A percentile compares a stretch with the other conserved stretches of the same genome.
These are phyloP conservation scores for Volvox reticuliferus DNA, from an alignment of 139 green algal species.

Conservation along the genomic window DNA sequence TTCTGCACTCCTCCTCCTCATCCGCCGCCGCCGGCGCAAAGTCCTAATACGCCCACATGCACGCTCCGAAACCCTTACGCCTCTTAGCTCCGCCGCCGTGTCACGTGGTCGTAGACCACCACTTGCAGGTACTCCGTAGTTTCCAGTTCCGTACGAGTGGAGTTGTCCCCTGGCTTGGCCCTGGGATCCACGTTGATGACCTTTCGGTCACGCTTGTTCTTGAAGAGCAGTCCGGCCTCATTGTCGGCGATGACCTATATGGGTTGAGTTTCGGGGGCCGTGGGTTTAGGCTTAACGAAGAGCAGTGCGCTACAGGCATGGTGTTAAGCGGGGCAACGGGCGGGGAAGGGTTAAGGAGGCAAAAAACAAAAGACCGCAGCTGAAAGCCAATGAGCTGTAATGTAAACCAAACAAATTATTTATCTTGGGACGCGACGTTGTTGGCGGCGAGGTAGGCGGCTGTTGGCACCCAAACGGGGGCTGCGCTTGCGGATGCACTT, in stretches of 20 bases:
- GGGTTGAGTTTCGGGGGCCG: not conserved
- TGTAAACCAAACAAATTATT: too few relatives aligned
- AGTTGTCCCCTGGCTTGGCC: conserved; percentile 82
- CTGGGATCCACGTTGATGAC: conserved; percentile 85
- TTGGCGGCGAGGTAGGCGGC: too few relatives aligned
- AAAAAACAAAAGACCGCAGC: too few relatives aligned
- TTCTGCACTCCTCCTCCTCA: too few relatives aligned
- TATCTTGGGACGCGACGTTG: too few relatives aligned
- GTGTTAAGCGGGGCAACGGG: not conserved
- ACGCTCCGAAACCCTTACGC: too few relatives aligned
- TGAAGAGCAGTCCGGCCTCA: conserved; percentile 86
- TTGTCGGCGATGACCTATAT: conserved; percentile 89
- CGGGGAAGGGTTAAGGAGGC: not conserved
- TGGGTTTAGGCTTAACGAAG: not conserved
- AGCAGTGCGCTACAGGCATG: not conserved
- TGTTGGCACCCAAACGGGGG: too few relatives aligned
- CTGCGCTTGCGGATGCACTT: too few relatives aligned
- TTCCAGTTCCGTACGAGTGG: conserved; percentile 80
- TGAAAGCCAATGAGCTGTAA: too few relatives aligned
- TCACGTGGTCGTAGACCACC: conserved; percentile 92
- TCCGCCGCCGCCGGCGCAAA: too few relatives aligned
- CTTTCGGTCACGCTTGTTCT: conserved; percentile 93
- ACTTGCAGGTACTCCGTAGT: conserved; percentile 86
- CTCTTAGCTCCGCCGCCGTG: conserved; percentile 70
- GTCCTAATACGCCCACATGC: too few relatives aligned